phyloP scores from a whole-genome alignment of 768 basidiomycete genomes.

The Mycena leptocephala region DNA sequence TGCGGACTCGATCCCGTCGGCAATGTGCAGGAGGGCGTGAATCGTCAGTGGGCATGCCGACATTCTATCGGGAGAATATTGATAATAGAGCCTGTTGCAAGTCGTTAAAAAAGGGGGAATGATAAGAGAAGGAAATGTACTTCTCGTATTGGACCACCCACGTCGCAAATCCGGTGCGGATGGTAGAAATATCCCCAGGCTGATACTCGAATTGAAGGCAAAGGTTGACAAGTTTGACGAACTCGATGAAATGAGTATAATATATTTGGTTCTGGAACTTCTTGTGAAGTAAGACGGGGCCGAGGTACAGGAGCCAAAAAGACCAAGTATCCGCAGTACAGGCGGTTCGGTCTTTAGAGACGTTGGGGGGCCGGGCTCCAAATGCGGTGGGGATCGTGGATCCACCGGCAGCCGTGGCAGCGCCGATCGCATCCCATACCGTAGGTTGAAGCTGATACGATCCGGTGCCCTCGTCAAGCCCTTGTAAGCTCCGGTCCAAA shows the following conservation, averaged over 20 bases:
- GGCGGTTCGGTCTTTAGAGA: neutral
- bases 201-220: conserved; percentile 51
- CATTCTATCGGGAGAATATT: neutral
- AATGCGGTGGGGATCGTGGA: conserved; percentile 46
- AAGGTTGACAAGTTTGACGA: conserved; percentile 41
- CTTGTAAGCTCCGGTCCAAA: conserved; percentile 50
- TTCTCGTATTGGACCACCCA: no score
- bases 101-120: no score
- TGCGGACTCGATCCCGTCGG: neutral
- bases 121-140: no score
- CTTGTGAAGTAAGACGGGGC: neutral
- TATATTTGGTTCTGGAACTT: neutral
- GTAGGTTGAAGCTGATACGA: conserved; percentile 40
- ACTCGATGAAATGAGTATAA: neutral
- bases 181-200: neutral
- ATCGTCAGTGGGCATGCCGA: neutral
- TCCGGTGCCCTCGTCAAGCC: conserved; percentile 41
- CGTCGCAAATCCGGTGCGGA: no score
- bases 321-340: neutral
- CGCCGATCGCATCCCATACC: conserved; percentile 57
- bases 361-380: conserved; percentile 25
- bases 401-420: conserved; percentile 7
- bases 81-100: conserved; percentile 5
- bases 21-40: neutral
- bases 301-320: neutral